Evolutionary conservation across 2,329 filamentous ascomycete species (phyloP).

Genomic region (Zalaria obscura): DNA sequence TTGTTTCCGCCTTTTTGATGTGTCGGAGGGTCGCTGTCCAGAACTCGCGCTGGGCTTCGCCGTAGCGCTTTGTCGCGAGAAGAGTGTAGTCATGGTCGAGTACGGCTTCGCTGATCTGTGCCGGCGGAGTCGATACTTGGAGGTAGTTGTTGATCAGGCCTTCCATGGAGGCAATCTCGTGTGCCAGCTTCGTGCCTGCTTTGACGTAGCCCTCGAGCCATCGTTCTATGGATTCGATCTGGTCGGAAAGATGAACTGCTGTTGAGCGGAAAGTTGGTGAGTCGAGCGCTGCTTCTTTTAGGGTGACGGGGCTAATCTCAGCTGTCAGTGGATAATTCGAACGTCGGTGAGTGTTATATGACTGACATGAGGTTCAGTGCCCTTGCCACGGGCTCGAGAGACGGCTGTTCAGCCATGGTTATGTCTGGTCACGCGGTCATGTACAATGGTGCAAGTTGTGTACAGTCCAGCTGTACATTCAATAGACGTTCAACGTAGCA

Average conservation of each 20-base stretch:
- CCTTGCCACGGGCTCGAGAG: constrained; percentile 23
- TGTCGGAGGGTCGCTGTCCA: constrained; percentile 64
- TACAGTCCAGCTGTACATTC: no score
- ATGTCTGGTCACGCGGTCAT: no score
- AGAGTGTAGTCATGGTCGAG: constrained; percentile 93
- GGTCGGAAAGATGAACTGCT: constrained; percentile 73
- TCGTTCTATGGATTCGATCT: constrained; percentile 78
- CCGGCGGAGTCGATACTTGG: constrained; percentile 57
- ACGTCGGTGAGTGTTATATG: not conserved
- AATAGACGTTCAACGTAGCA: no score
- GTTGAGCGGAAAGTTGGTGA: constrained; percentile 90
- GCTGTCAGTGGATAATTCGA: not conserved
- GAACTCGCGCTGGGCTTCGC: constrained; percentile 75
- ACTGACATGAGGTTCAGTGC: constrained; percentile 28
- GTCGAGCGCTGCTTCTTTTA: constrained; percentile 92
- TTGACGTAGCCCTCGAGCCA: constrained; percentile 70
- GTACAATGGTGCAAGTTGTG: no score
- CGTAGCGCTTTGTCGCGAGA: constrained; percentile 69
- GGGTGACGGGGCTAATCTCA: constrained; percentile 52
- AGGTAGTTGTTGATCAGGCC: constrained; percentile 70
- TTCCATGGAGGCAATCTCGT: constrained; percentile 51
- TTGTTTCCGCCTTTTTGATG: constrained; percentile 62
- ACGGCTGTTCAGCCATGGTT: constrained; percentile 8
- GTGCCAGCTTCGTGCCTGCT: constrained; percentile 45
- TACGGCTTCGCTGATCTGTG: constrained; percentile 63